A percentile compares a stretch with the other conserved stretches of the same genome.
phyloP scores from a whole-genome alignment of 2,329 filamentous ascomycete genomes.

The Penicillium sp. region DNA sequence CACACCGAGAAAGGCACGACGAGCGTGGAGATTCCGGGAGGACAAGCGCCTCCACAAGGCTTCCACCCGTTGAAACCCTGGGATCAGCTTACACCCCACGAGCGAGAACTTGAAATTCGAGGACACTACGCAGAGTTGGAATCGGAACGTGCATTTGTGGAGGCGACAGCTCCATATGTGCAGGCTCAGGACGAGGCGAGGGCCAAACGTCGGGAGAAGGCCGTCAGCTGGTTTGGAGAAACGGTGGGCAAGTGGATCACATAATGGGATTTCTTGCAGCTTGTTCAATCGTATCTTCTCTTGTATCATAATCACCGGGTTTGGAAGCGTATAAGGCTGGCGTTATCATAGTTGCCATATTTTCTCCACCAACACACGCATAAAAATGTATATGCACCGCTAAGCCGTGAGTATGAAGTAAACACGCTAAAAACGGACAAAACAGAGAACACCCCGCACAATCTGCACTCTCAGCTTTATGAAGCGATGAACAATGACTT shows the following conservation, averaged over 20 bases:
- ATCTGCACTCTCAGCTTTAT: neutral
- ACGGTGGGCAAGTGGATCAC: slow-evolving; percentile 49
- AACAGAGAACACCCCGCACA: neutral
- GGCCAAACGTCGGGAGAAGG: slow-evolving; percentile 44
- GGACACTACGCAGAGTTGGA: slow-evolving; percentile 44
- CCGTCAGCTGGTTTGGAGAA: slow-evolving; percentile 49
- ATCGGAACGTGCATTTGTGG: slow-evolving; percentile 41
- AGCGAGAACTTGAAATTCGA: slow-evolving; percentile 51
- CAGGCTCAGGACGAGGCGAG: slow-evolving; percentile 44
- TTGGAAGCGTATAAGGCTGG: neutral
- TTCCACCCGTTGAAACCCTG: slow-evolving; percentile 45
- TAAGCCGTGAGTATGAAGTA: neutral
- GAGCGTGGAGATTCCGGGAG: slow-evolving; percentile 43
- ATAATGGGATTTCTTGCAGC: slow-evolving; percentile 20
- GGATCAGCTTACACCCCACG: slow-evolving; percentile 50
- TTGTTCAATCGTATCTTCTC: neutral
- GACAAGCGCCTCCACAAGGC: slow-evolving; percentile 39
- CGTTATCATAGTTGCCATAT: neutral
- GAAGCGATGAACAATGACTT: neutral
- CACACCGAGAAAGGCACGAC: slow-evolving; percentile 19
- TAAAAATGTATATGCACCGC: neutral
- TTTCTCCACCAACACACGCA: neutral
- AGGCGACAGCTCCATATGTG: slow-evolving; percentile 43
- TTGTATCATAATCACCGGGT: slow-evolving; percentile 3
- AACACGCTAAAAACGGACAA: neutral